Conservation (phyloP, 495 filamentous ascomycete species). For the Neurospora sp. region DNA sequence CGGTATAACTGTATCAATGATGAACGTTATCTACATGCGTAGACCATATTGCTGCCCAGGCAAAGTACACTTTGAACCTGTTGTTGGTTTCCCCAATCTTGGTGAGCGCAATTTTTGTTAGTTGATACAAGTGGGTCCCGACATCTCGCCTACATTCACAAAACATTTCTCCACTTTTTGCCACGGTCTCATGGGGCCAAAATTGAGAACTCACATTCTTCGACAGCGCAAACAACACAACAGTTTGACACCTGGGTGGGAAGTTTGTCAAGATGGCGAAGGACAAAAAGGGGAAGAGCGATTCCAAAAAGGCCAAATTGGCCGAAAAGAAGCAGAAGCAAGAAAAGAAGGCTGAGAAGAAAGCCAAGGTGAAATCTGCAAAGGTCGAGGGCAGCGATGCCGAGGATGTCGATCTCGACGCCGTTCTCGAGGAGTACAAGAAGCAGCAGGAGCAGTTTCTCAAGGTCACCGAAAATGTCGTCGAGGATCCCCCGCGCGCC, state of each 20-base stretch:
- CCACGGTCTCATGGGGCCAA: not conserved
- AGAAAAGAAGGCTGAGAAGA: conserved; percentile 54
- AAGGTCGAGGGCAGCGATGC: conserved; percentile 63
- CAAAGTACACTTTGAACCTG: not conserved
- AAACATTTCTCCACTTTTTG: conserved; percentile 1
- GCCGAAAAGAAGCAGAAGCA: conserved; percentile 59
- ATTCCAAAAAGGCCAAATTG: conserved; percentile 51
- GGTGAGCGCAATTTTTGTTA: not conserved
- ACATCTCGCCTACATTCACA: not conserved
- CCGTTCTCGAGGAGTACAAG: conserved; percentile 88
- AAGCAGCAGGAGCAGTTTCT: conserved; percentile 79
- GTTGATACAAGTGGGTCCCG: not conserved
- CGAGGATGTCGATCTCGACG: conserved; percentile 90
- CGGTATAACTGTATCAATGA: too few relatives aligned
- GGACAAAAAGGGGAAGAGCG: conserved; percentile 50
- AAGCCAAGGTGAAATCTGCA: conserved; percentile 42
- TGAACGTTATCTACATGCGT: not conserved
- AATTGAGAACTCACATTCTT: not conserved
- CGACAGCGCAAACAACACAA: not conserved
- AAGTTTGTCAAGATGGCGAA: conserved; percentile 37
- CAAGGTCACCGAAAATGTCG: conserved; percentile 76
- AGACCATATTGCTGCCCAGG: not conserved
- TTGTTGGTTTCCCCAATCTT: not conserved
- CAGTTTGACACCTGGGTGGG: not conserved
- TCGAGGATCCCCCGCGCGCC: conserved; percentile 62